A percentile compares a stretch with the other conserved stretches of the same genome.
Conservation (phyloP, 306 rosid genomes). For the Casuarina equisetifolia region DNA sequence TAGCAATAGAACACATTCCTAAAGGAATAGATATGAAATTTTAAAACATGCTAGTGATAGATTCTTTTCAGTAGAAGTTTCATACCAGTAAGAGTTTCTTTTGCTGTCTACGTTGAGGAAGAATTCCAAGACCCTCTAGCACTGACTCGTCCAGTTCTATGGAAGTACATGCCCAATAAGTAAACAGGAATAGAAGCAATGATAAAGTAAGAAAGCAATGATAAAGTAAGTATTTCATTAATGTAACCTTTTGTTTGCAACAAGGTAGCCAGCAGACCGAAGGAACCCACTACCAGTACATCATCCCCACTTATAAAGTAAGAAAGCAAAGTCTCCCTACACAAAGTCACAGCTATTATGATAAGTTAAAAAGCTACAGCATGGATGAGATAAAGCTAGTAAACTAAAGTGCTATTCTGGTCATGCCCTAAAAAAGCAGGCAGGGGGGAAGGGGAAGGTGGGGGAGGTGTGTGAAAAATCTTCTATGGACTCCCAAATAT, state of each 20-base stretch:
- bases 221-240: slow-evolving; percentile 21
- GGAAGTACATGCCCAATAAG: slow-evolving; percentile 30
- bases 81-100: slow-evolving; percentile 85
- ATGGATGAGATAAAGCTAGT: neutral
- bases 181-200: slow-evolving; percentile 26
- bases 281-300: slow-evolving; percentile 71
- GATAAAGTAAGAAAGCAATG: slow-evolving; percentile 20
- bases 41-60: slow-evolving; percentile 55
- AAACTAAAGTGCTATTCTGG: neutral
- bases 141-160: slow-evolving; percentile 86
- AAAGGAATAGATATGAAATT: slow-evolving; percentile 6
- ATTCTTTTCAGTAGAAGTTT: slow-evolving; percentile 38
- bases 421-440: neutral
- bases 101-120: slow-evolving; percentile 91
- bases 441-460: too few relatives aligned
- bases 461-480: too few relatives aligned
- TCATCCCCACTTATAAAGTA: slow-evolving; percentile 71
- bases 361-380: neutral
- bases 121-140: slow-evolving; percentile 93
- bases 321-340: slow-evolving; percentile 76
- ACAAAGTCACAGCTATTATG: slow-evolving; percentile 25
- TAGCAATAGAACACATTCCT: slow-evolving; percentile 1
- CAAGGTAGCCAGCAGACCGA: slow-evolving; percentile 69
- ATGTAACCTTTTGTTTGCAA: slow-evolving; percentile 90
- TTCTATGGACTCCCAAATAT: too few relatives aligned